Evolutionary conservation across 2,329 filamentous ascomycete genomes (phyloP).

Genomic region (Exserohilum turcica): DNA sequence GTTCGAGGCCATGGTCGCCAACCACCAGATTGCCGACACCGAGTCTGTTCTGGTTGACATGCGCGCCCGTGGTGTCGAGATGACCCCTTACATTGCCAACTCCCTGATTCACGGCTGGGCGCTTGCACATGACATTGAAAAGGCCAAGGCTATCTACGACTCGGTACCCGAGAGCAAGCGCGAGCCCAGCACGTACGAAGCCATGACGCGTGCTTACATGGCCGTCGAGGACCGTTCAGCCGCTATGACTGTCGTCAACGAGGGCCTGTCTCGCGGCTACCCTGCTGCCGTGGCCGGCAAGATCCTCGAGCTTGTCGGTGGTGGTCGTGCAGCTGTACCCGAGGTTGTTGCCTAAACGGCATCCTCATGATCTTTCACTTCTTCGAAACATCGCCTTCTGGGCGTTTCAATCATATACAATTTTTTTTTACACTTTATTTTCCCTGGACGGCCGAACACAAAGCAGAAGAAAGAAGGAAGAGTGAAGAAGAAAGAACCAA

Average conservation of each 20-base stretch:
- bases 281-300: slow-evolving; percentile 91
- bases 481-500: slow-evolving; percentile 12
- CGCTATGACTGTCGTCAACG: slow-evolving; percentile 79
- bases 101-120: slow-evolving; percentile 98
- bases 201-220: slow-evolving; percentile 93
- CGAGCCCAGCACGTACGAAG: slow-evolving; percentile 97
- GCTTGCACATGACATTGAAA: slow-evolving; percentile 76
- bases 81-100: slow-evolving; percentile 98
- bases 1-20: slow-evolving; percentile 97
- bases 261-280: slow-evolving; percentile 90
- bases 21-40: slow-evolving; percentile 76
- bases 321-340: slow-evolving; percentile 34
- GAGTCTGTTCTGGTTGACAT: slow-evolving; percentile 77
- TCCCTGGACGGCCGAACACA: slow-evolving; percentile 28
- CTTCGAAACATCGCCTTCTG: slow-evolving; percentile 4
- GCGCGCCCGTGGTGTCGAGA: slow-evolving; percentile 72
- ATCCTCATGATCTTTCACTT: slow-evolving; percentile 8
- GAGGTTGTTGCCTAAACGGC: slow-evolving; percentile 24
- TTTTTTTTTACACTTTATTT: slow-evolving; percentile 12
- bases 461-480: neutral
- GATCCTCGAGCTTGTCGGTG: slow-evolving; percentile 80
- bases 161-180: slow-evolving; percentile 77
- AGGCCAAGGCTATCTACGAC: slow-evolving; percentile 79
- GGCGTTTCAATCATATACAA: slow-evolving; percentile 16
- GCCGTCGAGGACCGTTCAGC: slow-evolving; percentile 77